These are phyloP conservation scores for Thermomucor indicae-seudaticae DNA, from an alignment of 371 early-diverging fungal genomes.

Conservation along the genomic window DNA sequence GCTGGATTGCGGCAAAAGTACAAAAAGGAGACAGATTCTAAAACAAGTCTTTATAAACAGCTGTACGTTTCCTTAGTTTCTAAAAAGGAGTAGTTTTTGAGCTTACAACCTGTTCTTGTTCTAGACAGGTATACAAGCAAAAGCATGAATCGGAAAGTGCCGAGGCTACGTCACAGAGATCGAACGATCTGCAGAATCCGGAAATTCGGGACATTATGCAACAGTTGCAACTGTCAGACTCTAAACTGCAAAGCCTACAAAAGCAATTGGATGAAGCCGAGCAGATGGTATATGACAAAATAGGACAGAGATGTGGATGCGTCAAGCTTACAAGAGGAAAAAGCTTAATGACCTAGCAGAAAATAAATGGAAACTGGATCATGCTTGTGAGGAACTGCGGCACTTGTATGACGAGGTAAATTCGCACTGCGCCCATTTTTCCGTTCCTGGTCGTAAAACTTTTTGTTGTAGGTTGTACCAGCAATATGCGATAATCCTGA, in stretches of 20 bases:
- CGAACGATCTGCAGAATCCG: too few species aligned
- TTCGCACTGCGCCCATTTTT: not conserved
- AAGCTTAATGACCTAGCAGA: conserved; percentile 25
- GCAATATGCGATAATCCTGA: conserved; percentile 20
- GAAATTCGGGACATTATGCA: too few species aligned
- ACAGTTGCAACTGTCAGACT: conserved; percentile 24
- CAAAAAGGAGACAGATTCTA: conserved; percentile 22
- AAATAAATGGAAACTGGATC: conserved; percentile 28
- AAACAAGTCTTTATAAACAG: conserved; percentile 25
- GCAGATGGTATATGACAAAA: conserved; percentile 18
- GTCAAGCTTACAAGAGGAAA: not conserved
- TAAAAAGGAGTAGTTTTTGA: too few species aligned
- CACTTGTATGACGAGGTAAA: conserved; percentile 33
- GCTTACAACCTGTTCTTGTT: too few species aligned
- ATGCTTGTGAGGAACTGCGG: conserved; percentile 24
- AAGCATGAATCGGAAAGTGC: too few species aligned
- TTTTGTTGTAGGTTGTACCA: conserved; percentile 34
- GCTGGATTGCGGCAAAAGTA: conserved; percentile 31
- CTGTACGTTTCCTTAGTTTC: too few species aligned
- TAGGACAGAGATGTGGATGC: not conserved
- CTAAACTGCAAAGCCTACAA: conserved; percentile 17
- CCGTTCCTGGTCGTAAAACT: too few species aligned
- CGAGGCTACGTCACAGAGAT: too few species aligned
- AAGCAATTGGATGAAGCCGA: conserved; percentile 26
- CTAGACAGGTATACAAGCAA: conserved; percentile 4